Evolutionary conservation across 768 basidiomycete species (phyloP).

Genomic region (Russula dissimulans): DNA sequence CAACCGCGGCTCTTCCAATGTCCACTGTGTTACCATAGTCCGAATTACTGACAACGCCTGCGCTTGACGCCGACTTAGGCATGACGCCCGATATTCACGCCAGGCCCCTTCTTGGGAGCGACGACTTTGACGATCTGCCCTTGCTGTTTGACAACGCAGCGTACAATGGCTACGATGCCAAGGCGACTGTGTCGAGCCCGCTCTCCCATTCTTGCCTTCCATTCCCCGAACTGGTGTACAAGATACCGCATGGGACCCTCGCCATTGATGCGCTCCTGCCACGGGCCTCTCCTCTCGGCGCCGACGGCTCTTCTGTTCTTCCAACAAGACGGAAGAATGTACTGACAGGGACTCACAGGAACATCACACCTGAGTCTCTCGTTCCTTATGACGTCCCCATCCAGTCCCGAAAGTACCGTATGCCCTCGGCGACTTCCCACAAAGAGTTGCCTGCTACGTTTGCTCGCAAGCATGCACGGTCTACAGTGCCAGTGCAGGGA

Average conservation of each 20-base stretch:
- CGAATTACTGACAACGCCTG: too few species aligned
- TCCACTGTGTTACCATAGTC: too few species aligned
- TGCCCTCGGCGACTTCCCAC: slow-evolving; percentile 65
- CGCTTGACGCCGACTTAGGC: too few species aligned
- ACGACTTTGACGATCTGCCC: too few species aligned
- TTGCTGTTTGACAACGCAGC: too few species aligned
- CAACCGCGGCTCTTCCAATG: too few species aligned
- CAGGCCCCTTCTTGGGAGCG: too few species aligned
- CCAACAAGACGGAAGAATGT: slow-evolving; percentile 26
- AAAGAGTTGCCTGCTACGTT: too few species aligned
- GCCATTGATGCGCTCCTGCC: slow-evolving; percentile 34
- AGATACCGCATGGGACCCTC: slow-evolving; percentile 45
- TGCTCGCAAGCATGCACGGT: too few species aligned
- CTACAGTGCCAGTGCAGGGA: too few species aligned
- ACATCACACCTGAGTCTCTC: slow-evolving; percentile 52
- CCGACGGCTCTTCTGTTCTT: slow-evolving; percentile 1
- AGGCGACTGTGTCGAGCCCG: slow-evolving; percentile 1
- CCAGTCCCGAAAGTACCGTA: slow-evolving; percentile 64
- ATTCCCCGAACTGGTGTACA: slow-evolving; percentile 33
- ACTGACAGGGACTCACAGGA: slow-evolving; percentile 65
- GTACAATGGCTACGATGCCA: slow-evolving; percentile 4
- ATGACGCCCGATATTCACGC: too few species aligned
- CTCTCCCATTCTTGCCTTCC: slow-evolving; percentile 11
- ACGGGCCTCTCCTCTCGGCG: slow-evolving; percentile 26
- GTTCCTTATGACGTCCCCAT: slow-evolving; percentile 72